Evolutionary conservation across 2,329 filamentous ascomycete genomes (phyloP).

Genomic region (Cordyceps pruinosa): DNA sequence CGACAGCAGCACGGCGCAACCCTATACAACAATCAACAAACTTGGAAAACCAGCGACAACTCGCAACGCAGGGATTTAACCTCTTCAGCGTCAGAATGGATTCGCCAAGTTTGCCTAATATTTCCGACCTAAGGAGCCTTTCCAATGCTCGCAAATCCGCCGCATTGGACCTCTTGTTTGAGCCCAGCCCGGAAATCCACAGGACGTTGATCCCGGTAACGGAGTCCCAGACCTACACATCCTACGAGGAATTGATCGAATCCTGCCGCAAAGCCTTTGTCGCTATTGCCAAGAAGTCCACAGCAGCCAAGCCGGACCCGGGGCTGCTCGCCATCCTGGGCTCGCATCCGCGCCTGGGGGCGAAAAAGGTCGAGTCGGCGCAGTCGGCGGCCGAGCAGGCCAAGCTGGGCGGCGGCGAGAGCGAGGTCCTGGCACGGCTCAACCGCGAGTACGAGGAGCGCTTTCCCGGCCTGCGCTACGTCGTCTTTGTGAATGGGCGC

Average conservation of each 20-base stretch:
- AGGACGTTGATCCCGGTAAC: slow-evolving; percentile 62
- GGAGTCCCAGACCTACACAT: slow-evolving; percentile 46
- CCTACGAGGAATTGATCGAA: slow-evolving; percentile 64
- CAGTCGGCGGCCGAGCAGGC: slow-evolving; percentile 79
- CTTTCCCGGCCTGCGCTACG: slow-evolving; percentile 80
- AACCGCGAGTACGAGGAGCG: slow-evolving; percentile 73
- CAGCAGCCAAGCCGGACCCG: slow-evolving; percentile 35
- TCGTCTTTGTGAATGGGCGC: slow-evolving; percentile 86
- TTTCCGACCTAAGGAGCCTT: slow-evolving; percentile 49
- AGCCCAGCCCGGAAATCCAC: slow-evolving; percentile 71
- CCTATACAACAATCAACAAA: neutral
- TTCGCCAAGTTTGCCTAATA: slow-evolving; percentile 42
- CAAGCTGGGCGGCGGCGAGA: slow-evolving; percentile 55
- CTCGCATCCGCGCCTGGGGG: slow-evolving; percentile 77
- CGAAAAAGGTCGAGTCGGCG: slow-evolving; percentile 72
- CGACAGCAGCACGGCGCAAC: neutral
- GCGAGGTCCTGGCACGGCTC: slow-evolving; percentile 54
- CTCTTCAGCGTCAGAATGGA: neutral
- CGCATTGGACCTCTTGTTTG: slow-evolving; percentile 74
- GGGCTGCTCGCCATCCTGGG: slow-evolving; percentile 67
- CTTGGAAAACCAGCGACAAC: neutral
- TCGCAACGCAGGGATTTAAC: neutral
- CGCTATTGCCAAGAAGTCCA: slow-evolving; percentile 47
- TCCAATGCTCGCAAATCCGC: slow-evolving; percentile 46
- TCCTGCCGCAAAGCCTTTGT: slow-evolving; percentile 58